phyloP scores from a whole-genome alignment of 495 filamentous ascomycete species.

The Paragyromitra xinjiangensis region DNA sequence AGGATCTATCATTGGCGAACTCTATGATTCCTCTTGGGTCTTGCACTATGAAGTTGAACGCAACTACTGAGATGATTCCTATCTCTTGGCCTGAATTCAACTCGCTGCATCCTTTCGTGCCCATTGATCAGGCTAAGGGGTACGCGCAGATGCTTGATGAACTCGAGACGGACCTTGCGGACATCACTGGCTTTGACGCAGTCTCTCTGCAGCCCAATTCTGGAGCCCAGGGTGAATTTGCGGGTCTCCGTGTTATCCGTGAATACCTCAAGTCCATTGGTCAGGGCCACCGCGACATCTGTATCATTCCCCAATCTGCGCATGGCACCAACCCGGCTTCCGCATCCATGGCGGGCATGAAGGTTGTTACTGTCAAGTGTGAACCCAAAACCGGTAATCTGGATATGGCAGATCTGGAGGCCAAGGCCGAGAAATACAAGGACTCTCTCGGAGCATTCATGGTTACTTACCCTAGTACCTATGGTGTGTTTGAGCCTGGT shows the following conservation, averaged over 20 bases:
- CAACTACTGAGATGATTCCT: conserved; percentile 91
- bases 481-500: conserved; percentile 92
- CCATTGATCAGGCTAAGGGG: conserved; percentile 69
- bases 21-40: conserved; percentile 99
- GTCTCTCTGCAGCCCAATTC: conserved; percentile 97
- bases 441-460: conserved; percentile 92
- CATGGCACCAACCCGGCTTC: conserved; percentile 98
- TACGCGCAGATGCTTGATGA: conserved; percentile 75
- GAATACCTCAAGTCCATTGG: conserved; percentile 77
- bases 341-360: conserved; percentile 97
- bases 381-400: conserved; percentile 88
- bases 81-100: conserved; percentile 86
- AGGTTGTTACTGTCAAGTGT: conserved; percentile 93
- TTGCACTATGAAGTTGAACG: conserved; percentile 99
- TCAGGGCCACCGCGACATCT: conserved; percentile 81
- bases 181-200: conserved; percentile 89
- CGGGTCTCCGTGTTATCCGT: conserved; percentile 90
- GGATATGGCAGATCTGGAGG: conserved; percentile 83
- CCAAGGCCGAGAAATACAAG: conserved; percentile 86
- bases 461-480: conserved; percentile 98
- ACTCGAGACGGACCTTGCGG: conserved; percentile 77
- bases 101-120: conserved; percentile 84
- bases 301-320: conserved; percentile 94
- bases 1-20: conserved; percentile 92
- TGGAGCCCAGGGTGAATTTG: conserved; percentile 95